These are phyloP conservation scores for Pilatotrama ljubarskyi DNA, from an alignment of 768 basidiomycete species.

Conservation along the genomic window DNA sequence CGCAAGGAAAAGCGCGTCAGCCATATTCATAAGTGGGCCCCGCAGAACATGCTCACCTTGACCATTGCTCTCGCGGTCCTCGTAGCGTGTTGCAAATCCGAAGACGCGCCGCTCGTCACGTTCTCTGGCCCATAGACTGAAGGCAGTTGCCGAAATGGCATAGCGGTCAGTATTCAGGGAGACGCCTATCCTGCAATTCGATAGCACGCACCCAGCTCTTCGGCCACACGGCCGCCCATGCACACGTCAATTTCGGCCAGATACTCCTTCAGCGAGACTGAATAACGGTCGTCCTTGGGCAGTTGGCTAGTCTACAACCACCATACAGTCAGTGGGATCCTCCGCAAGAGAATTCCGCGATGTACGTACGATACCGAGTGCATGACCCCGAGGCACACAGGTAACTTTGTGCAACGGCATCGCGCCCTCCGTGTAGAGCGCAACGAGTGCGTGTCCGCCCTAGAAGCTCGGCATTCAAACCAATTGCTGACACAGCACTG, in stretches of 20 bases:
- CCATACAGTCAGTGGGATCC: neutral
- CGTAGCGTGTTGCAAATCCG: constrained; percentile 83
- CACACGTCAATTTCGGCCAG: constrained; percentile 85
- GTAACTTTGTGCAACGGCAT: constrained; percentile 98
- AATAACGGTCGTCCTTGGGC: constrained; percentile 75
- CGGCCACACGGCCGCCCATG: constrained; percentile 94
- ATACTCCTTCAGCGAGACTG: constrained; percentile 72
- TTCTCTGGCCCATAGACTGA: constrained; percentile 85
- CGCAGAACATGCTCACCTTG: constrained; percentile 52
- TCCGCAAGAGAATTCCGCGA: neutral
- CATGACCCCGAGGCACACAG: constrained; percentile 93
- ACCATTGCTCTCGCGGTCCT: constrained; percentile 84
- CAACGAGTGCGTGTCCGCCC: constrained; percentile 94
- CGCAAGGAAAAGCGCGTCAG: neutral
- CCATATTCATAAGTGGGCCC: neutral
- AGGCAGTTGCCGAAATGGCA: constrained; percentile 21
- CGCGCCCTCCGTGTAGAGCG: constrained; percentile 91
- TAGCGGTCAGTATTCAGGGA: constrained; percentile 7
- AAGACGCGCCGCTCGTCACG: constrained; percentile 89
- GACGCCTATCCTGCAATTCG: constrained; percentile 8
- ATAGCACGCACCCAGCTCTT: constrained; percentile 70
- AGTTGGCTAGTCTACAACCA: constrained; percentile 62
- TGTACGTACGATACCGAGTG: constrained; percentile 76
- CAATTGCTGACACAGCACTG: neutral
- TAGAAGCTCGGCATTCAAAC: constrained; percentile 31